phyloP scores from a whole-genome alignment of 148 eudicot genomes.

The Limonium bicolor region DNA sequence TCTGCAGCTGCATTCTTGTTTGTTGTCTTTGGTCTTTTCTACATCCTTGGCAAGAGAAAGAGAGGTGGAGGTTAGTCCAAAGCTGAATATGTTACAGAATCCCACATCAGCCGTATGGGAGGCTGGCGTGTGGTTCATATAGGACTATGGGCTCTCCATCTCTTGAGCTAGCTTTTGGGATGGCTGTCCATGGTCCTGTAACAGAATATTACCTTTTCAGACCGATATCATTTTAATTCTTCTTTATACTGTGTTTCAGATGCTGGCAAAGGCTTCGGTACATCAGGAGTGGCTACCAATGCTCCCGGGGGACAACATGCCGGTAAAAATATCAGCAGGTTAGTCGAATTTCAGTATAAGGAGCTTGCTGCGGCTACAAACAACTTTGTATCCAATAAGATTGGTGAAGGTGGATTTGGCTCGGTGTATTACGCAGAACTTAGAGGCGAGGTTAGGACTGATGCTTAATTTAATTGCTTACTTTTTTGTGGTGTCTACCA shows the following conservation, averaged over 20 bases:
- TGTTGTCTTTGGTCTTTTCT: constrained; percentile 17
- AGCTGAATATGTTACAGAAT: too few species aligned
- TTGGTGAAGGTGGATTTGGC: constrained; percentile 67
- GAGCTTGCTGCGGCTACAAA: constrained; percentile 45
- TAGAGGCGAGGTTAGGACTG: constrained; percentile 59
- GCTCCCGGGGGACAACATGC: constrained; percentile 8
- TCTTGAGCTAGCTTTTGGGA: too few species aligned
- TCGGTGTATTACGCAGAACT: constrained; percentile 41
- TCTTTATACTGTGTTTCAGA: not conserved
- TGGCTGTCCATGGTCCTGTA: not conserved
- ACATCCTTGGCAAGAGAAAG: constrained; percentile 19
- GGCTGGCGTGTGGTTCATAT: too few species aligned
- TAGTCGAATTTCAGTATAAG: constrained; percentile 40
- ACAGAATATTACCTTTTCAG: not conserved
- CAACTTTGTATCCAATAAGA: constrained; percentile 34
- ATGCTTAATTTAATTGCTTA: not conserved
- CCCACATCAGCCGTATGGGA: too few species aligned
- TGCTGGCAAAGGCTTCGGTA: constrained; percentile 10
- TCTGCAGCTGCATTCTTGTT: constrained; percentile 16
- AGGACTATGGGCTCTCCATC: too few species aligned
- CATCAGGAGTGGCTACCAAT: constrained; percentile 13
- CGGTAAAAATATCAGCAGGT: constrained; percentile 20
- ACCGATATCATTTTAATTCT: not conserved
- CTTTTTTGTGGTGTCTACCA: not conserved
- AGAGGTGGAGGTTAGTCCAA: constrained; percentile 8